phyloP scores from a whole-genome alignment of 2,329 filamentous ascomycete species.

The Plenodomus tracheiphilus region DNA sequence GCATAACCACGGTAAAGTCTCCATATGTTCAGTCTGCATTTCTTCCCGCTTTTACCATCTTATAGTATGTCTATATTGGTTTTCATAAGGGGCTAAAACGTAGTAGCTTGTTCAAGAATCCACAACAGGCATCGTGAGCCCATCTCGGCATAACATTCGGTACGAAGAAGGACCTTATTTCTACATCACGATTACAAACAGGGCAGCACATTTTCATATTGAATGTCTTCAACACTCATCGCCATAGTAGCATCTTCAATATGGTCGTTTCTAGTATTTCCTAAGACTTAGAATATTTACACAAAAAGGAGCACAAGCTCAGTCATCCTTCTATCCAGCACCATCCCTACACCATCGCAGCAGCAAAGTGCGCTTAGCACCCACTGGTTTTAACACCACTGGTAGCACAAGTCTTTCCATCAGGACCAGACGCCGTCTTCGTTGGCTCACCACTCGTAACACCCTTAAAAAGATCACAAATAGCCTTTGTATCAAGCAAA shows the following conservation, averaged over 20 bases:
- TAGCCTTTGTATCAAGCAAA: conserved; percentile 19
- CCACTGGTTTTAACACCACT: conserved; percentile 29
- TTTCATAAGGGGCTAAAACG: too few species aligned
- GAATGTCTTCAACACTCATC: background rate
- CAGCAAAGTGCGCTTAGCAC: conserved; percentile 12
- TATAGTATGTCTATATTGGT: too few species aligned
- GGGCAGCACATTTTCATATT: background rate
- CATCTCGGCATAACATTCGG: background rate
- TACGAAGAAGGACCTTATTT: background rate
- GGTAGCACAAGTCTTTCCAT: conserved; percentile 33
- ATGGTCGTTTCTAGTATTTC: too few species aligned
- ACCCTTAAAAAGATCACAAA: conserved; percentile 36
- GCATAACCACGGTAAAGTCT: too few species aligned
- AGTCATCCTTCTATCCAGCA: background rate
- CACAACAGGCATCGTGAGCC: background rate
- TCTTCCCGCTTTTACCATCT: too few species aligned
- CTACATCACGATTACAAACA: background rate
- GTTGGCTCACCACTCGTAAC: conserved; percentile 31
- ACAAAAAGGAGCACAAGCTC: background rate
- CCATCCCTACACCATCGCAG: conserved; percentile 1
- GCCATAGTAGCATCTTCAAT: background rate
- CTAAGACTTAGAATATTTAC: background rate
- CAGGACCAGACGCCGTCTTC: conserved; percentile 31
- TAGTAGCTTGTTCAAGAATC: too few species aligned
- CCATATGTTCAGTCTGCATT: too few species aligned